Percentiles rank a stretch among this genome's conserved stretches.
Conservation (phyloP, 2,329 filamentous ascomycete species). For the Cytospora leucostoma region DNA sequence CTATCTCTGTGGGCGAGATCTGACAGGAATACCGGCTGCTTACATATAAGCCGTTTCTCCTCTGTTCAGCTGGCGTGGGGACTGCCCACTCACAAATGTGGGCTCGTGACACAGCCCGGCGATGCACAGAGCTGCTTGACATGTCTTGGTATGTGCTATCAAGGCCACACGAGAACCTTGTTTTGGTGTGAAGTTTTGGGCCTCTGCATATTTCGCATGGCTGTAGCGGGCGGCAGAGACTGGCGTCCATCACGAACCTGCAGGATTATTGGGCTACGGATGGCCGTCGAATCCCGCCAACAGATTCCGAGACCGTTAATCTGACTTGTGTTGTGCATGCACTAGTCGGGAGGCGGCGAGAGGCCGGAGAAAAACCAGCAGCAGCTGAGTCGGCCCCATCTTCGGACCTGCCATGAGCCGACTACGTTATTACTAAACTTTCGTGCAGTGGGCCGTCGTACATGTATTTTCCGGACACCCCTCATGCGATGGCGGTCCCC, state of each 20-base stretch:
- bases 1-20: conserved; percentile 13
- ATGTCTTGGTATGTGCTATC: conserved; percentile 22
- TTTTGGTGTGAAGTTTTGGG: conserved; percentile 4
- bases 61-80: not conserved
- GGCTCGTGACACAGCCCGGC: conserved; percentile 18
- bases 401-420: conserved; percentile 1
- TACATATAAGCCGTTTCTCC: conserved; percentile 4
- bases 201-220: not conserved
- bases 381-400: not conserved
- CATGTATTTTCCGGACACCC: not conserved
- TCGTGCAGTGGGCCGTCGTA: conserved; percentile 7
- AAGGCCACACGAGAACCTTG: conserved; percentile 7
- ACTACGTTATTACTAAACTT: not conserved
- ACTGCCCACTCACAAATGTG: conserved; percentile 3
- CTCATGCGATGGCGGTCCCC: not conserved
- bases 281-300: not conserved
- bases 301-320: not conserved
- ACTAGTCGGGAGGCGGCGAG: conserved; percentile 3
- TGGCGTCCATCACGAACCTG: not conserved
- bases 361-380: conserved; percentile 5
- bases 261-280: not conserved
- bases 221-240: not conserved
- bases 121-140: conserved; percentile 18
- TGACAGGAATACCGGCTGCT: conserved; percentile 13
- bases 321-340: conserved; percentile 13